Evolutionary conservation across 1,139 yeast species (phyloP).

Genomic region (Lodderomyces pseudojiufengensis): DNA sequence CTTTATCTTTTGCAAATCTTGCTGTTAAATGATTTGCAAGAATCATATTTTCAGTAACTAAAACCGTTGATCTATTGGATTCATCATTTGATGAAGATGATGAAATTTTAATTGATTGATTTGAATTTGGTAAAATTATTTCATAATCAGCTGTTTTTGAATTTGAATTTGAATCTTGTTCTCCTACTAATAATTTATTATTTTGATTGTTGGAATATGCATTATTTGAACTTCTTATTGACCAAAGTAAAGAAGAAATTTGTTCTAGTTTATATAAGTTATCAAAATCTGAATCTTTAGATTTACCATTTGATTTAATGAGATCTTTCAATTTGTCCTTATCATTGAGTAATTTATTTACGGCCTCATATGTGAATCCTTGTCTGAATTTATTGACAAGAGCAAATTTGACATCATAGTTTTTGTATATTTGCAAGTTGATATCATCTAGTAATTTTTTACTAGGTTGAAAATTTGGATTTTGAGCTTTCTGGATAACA

Average conservation of each 20-base stretch:
- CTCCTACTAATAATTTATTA: conserved; percentile 1
- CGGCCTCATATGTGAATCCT: conserved; percentile 36
- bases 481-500: conserved; percentile 19
- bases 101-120: conserved; percentile 3
- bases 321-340: conserved; percentile 10
- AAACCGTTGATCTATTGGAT: conserved; percentile 9
- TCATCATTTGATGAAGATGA: neutral
- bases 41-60: conserved; percentile 85
- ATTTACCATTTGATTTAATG: conserved; percentile 6
- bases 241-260: conserved; percentile 20
- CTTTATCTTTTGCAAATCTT: conserved; percentile 37
- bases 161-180: neutral
- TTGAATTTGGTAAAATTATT: conserved; percentile 1
- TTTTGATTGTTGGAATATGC: conserved; percentile 3
- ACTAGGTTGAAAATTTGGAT: conserved; percentile 15
- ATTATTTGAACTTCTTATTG: conserved; percentile 6
- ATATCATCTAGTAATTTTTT: conserved; percentile 12
- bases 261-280: conserved; percentile 29
- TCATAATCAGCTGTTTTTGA: neutral
- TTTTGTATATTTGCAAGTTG: conserved; percentile 21
- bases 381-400: conserved; percentile 29
- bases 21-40: conserved; percentile 68
- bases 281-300: conserved; percentile 18
- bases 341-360: conserved; percentile 27
- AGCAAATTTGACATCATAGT: conserved; percentile 11